phyloP scores from a whole-genome alignment of 2,329 filamentous ascomycete species.

The Fusarium siculi region DNA sequence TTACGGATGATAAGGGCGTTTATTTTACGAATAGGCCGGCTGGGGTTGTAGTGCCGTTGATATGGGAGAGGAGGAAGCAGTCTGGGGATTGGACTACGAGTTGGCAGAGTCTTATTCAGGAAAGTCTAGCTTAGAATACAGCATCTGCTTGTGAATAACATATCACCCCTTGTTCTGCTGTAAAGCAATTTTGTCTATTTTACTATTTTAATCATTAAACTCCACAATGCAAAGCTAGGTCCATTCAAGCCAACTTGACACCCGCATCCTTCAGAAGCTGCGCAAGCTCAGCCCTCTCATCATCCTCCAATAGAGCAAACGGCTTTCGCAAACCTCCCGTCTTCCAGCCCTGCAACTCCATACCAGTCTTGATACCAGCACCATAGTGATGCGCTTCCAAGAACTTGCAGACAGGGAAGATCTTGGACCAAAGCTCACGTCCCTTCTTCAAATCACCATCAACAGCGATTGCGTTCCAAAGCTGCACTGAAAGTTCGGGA shows the following conservation, averaged over 20 bases:
- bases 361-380: slow-evolving; percentile 60
- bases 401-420: slow-evolving; percentile 62
- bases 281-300: slow-evolving; percentile 50
- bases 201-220: slow-evolving; percentile 9
- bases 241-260: slow-evolving; percentile 39
- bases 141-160: no score
- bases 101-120: slow-evolving; percentile 41
- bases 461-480: slow-evolving; percentile 56
- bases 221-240: background rate
- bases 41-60: slow-evolving; percentile 41
- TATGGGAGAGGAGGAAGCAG: slow-evolving; percentile 45
- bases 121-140: background rate
- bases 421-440: slow-evolving; percentile 59
- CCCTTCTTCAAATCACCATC: slow-evolving; percentile 55
- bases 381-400: slow-evolving; percentile 60
- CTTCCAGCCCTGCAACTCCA: slow-evolving; percentile 57
- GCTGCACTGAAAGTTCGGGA: slow-evolving; percentile 58
- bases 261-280: slow-evolving; percentile 52
- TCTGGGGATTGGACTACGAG: slow-evolving; percentile 47
- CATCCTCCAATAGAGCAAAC: slow-evolving; percentile 51
- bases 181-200: slow-evolving; percentile 1
- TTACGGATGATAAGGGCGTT: slow-evolving; percentile 45
- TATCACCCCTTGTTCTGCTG: no score
- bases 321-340: slow-evolving; percentile 62
- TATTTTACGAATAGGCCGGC: slow-evolving; percentile 45